These are phyloP conservation scores for Pseudogymnoascus sp. DNA, from an alignment of 2,329 filamentous ascomycete species.

Conservation along the genomic window DNA sequence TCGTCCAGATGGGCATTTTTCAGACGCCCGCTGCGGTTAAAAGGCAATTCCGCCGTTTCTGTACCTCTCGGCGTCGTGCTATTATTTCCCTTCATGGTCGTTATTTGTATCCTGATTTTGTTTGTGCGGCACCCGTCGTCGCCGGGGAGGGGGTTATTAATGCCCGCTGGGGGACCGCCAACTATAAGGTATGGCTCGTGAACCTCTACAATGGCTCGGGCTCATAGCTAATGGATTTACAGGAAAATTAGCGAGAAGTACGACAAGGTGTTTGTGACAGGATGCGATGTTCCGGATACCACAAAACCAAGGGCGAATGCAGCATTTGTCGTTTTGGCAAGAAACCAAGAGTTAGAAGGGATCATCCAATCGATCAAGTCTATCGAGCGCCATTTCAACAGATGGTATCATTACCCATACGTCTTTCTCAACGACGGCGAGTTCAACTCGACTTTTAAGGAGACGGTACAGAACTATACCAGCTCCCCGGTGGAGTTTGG, in stretches of 20 bases:
- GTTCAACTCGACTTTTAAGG: slow-evolving; percentile 91
- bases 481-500: slow-evolving; percentile 84
- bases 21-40: slow-evolving; percentile 75
- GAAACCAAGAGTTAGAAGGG: slow-evolving; percentile 93
- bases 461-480: slow-evolving; percentile 83
- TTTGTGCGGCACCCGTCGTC: slow-evolving; percentile 84
- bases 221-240: slow-evolving; percentile 15
- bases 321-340: slow-evolving; percentile 88
- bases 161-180: slow-evolving; percentile 82
- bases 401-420: slow-evolving; percentile 98
- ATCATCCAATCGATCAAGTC: slow-evolving; percentile 97
- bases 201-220: background rate
- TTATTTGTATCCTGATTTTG: slow-evolving; percentile 83
- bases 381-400: slow-evolving; percentile 96
- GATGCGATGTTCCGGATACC: slow-evolving; percentile 76
- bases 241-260: slow-evolving; percentile 96
- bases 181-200: slow-evolving; percentile 65
- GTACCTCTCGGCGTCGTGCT: slow-evolving; percentile 89
- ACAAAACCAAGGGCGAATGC: slow-evolving; percentile 80
- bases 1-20: slow-evolving; percentile 67
- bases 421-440: slow-evolving; percentile 97
- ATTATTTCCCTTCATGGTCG: slow-evolving; percentile 83
- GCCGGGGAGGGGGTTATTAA: slow-evolving; percentile 65
- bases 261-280: slow-evolving; percentile 91
- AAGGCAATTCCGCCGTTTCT: slow-evolving; percentile 85